Evolutionary conservation across 2,329 filamentous ascomycete genomes (phyloP).

Genomic region (Seiridium cupressi): DNA sequence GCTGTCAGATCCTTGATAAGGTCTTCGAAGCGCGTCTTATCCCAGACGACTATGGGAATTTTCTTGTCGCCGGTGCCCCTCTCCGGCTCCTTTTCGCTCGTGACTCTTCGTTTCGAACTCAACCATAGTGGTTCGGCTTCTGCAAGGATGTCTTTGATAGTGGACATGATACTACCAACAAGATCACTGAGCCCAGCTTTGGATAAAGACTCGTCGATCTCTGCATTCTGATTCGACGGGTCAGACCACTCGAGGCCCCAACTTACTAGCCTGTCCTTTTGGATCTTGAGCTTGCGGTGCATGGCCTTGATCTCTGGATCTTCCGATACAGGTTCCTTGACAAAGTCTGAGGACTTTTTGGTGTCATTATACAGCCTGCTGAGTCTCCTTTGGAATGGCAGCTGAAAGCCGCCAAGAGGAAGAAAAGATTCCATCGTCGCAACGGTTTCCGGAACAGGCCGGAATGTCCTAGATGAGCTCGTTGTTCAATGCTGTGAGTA

Average conservation of each 20-base stretch:
- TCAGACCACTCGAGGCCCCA: constrained; percentile 85
- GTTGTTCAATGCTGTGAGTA: neutral
- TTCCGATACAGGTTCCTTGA: constrained; percentile 62
- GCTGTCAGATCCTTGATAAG: constrained; percentile 71
- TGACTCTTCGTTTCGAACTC: constrained; percentile 48
- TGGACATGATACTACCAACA: constrained; percentile 75
- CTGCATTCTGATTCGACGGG: constrained; percentile 58
- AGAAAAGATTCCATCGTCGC: constrained; percentile 48
- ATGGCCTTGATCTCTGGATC: constrained; percentile 69
- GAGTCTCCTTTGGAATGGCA: constrained; percentile 61
- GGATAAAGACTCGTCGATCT: constrained; percentile 70
- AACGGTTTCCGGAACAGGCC: neutral
- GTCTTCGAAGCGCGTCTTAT: constrained; percentile 73
- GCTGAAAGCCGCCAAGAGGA: constrained; percentile 50
- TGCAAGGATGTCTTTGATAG: constrained; percentile 76
- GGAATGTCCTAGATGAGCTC: neutral
- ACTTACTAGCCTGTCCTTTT: constrained; percentile 74
- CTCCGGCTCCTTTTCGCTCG: constrained; percentile 34
- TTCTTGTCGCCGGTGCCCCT: constrained; percentile 47
- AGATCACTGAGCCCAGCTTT: constrained; percentile 74
- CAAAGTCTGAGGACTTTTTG: constrained; percentile 74
- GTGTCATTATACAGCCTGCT: constrained; percentile 79
- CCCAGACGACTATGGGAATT: constrained; percentile 58
- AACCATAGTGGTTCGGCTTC: constrained; percentile 73
- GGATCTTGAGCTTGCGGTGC: constrained; percentile 75